phyloP scores from a whole-genome alignment of 1,284 basidiomycete species.

The Schizophyllum commune region DNA sequence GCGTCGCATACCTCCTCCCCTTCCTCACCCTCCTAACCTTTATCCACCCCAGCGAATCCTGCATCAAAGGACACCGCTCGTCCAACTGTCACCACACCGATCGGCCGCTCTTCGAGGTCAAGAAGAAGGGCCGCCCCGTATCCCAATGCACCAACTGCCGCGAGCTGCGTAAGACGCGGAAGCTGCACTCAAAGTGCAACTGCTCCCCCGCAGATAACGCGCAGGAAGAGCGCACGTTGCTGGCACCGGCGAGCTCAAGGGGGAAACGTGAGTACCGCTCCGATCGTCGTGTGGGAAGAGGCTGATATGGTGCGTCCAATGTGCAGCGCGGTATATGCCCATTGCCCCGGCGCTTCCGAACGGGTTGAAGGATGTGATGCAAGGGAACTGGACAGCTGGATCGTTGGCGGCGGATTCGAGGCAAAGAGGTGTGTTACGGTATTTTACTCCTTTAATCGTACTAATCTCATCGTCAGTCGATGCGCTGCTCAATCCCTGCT shows the following conservation, averaged over 20 bases:
- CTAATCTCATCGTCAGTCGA: conserved; percentile 34
- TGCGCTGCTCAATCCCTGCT: conserved; percentile 54
- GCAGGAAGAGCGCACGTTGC: conserved; percentile 22
- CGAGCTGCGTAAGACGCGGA: conserved; percentile 65
- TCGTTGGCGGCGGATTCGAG: conserved; percentile 33
- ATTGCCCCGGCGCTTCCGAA: conserved; percentile 56
- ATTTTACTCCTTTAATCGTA: conserved; percentile 5
- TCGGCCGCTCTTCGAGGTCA: conserved; percentile 76
- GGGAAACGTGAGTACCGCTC: conserved; percentile 41
- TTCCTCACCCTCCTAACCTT: neutral
- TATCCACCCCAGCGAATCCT: conserved; percentile 55
- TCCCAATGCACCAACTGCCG: conserved; percentile 79
- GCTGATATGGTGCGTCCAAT: no score
- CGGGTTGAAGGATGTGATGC: conserved; percentile 45
- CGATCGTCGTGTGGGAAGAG: neutral
- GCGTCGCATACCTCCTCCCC: conserved; percentile 4
- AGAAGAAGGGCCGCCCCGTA: conserved; percentile 74
- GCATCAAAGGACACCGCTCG: conserved; percentile 85
- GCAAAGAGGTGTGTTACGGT: conserved; percentile 38
- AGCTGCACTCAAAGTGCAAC: conserved; percentile 67
- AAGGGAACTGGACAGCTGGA: conserved; percentile 17
- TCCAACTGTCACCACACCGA: conserved; percentile 77
- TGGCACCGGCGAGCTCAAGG: conserved; percentile 28
- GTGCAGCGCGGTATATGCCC: conserved; percentile 48
- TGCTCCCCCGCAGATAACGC: conserved; percentile 33